Evolutionary conservation across 2,329 filamentous ascomycete genomes (phyloP), one percentile per base, ranked within the genome.

Genomic region (Ophiognomonia clavigignenti-juglandacearum): DNA sequence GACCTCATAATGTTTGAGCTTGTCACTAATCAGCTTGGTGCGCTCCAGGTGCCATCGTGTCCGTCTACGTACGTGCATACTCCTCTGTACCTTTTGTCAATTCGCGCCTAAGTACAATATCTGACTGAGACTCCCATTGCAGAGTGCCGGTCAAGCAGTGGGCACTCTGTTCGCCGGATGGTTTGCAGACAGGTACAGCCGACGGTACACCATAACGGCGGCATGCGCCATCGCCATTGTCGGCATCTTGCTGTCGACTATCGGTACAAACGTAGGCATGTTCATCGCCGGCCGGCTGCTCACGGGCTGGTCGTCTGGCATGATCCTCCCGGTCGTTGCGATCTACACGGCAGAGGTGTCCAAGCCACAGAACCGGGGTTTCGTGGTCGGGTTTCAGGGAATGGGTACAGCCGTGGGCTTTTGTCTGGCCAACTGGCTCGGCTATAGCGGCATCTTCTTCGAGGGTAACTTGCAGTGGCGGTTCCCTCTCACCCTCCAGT

Each of bases 351-450:
- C 57, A 6, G 59, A 62, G 48, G 44, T 62, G 4, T 51, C 55
- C 3, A 56, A 55, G 7, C 54, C 59, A 2, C 49, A 56, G 45
- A 57, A 57, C 26, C 54, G 60, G 8, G 60, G 53, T 1, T 56
- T 57, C 22, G 47, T 62, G 6, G 58, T 58, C 22, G 56, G 45
- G 1, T 42, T 51, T 7, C 62, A 65, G 39, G 65, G 62, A 1
- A 52, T 65, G 31, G 59, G 64, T 43, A 64, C 64, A 22, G 57
- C 63, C 1, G 45, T 65, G 6, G 69, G 68, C 4, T 69, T 62
- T 40, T 63, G 66, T 49, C 43, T 56, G 9, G 67, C 65, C 1
- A 64, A 63, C 39, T 71, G 67, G 66, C 62, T 71, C 37, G 68
- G 67, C 3, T 69, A 66, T 45, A 62, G 59, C 3, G 60, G 66